Evolutionary conservation across 805 yeast species (phyloP), one percentile per base, ranked within the genome.

Genomic region (Debaryomyces tyrocola): DNA sequence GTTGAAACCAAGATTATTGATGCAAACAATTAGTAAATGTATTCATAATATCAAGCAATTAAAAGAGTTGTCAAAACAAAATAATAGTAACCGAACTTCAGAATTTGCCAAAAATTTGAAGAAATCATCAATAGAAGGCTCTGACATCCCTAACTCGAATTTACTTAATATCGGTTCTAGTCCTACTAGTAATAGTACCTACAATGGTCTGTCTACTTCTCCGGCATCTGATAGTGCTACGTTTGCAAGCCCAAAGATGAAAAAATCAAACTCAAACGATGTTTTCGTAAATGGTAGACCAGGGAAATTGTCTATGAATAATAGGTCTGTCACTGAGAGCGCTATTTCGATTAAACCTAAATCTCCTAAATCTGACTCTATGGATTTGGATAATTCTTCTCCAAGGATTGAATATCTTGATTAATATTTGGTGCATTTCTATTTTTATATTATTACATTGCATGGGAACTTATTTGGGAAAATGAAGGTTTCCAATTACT

Each of bases 11-110:
- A 83, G 86, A 51, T 70, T 89, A 48, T 72, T 89, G 60, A 82
- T 88, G 60, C 96, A 89, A 66, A 89, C 96, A 4, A 88, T 89
- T 48, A 83, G 84, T 52, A 88, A 87, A 63, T 87, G 94, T 57
- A 86, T 88, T 37, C 91, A 85, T 58, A 83, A 82, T 55, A 75
- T 82, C 59, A 78, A 75, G 53, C 85, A 81, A 56, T 62, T 83
- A 56, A 82, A 81, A 58, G 85, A 82, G 56, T 62, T 80, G 39
- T 71, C 82, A 6, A 60, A 75, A 46, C 77, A 72, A 41, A 75
- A 74, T 48, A 77, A 72, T 53, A 66, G 67, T 48, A 72, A 75
- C 50, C 57, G 77, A 27, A 65, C 75, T 1, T 67, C 79, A 1
- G 72, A 71, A 43, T 75, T 78, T 52, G 79, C 81, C 4, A 71